These are phyloP conservation scores for Neurospora sublineolata DNA, from an alignment of 495 filamentous ascomycete species.

Conservation along the genomic window DNA sequence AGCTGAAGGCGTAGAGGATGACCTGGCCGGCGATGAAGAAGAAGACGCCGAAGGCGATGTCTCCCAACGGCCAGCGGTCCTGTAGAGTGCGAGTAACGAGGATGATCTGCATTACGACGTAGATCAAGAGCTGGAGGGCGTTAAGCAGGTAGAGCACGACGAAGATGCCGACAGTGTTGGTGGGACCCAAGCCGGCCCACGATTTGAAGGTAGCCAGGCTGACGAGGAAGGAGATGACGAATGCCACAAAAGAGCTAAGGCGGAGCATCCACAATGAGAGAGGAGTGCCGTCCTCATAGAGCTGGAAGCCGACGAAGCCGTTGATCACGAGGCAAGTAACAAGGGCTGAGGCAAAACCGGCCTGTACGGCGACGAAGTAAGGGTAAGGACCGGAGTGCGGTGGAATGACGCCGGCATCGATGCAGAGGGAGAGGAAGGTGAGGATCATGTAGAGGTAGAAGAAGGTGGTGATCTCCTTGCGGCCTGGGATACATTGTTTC, in stretches of 20 bases:
- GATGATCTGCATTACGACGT: conserved; percentile 77
- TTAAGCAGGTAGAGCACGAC: conserved; percentile 88
- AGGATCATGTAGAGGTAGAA: conserved; percentile 94
- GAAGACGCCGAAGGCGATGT: conserved; percentile 85
- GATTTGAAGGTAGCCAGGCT: conserved; percentile 87
- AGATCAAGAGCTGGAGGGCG: conserved; percentile 72
- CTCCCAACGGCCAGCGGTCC: conserved; percentile 88
- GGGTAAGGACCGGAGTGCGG: conserved; percentile 68
- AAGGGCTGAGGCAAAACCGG: conserved; percentile 79
- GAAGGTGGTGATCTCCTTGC: conserved; percentile 95
- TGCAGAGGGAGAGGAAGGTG: conserved; percentile 75
- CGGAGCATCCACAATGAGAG: conserved; percentile 91
- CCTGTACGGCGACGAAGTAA: conserved; percentile 85
- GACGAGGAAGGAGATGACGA: conserved; percentile 75
- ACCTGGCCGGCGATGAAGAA: conserved; percentile 92
- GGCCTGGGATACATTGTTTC: conserved; percentile 45
- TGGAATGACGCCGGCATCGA: conserved; percentile 89
- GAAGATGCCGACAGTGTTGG: conserved; percentile 79
- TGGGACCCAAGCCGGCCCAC: conserved; percentile 76
- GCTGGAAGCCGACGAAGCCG: conserved; percentile 96
- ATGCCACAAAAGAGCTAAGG: conserved; percentile 64
- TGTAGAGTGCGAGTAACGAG: conserved; percentile 84
- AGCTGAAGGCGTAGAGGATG: conserved; percentile 80
- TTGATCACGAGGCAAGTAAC: conserved; percentile 89
- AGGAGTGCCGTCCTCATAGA: conserved; percentile 96